Conservation (phyloP, 2,329 filamentous ascomycete species). For the Raffaelea deltoideospora region DNA sequence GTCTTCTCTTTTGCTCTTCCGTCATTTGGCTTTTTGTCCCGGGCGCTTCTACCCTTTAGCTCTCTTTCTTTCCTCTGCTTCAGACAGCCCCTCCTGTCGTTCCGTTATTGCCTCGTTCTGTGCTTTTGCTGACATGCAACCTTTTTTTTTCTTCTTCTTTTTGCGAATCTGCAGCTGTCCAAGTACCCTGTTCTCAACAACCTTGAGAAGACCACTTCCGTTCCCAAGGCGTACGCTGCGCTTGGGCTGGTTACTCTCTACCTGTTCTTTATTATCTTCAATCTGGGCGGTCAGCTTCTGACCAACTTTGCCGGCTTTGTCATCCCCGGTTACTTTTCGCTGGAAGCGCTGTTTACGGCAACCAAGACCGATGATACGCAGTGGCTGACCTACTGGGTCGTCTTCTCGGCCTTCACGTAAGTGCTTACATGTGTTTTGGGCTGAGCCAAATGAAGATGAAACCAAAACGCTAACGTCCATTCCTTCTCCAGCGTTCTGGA, state of each 20-base stretch:
- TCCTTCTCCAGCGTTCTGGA: constrained; percentile 46
- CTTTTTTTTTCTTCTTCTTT: too few species aligned
- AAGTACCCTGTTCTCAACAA: constrained; percentile 76
- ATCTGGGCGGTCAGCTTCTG: constrained; percentile 75
- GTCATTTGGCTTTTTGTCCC: constrained; percentile 1
- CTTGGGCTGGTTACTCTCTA: constrained; percentile 65
- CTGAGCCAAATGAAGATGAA: not conserved
- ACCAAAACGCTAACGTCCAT: constrained; percentile 2
- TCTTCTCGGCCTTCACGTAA: constrained; percentile 65
- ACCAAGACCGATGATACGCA: constrained; percentile 68
- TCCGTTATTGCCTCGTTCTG: not conserved
- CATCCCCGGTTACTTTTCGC: constrained; percentile 72
- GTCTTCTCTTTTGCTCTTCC: constrained; percentile 15
- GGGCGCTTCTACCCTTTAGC: too few species aligned
- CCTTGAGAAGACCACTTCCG: constrained; percentile 67
- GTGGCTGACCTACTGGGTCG: constrained; percentile 77
- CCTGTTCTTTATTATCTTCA: constrained; percentile 87
- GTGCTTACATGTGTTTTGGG: constrained; percentile 10
- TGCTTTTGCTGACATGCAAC: constrained; percentile 1
- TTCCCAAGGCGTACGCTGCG: constrained; percentile 74
- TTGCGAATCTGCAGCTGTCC: constrained; percentile 52
- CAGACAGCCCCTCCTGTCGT: not conserved
- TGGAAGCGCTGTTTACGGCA: constrained; percentile 58
- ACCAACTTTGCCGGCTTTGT: constrained; percentile 77
- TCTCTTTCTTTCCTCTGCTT: too few species aligned